Conservation (phyloP, 805 yeast genomes). For the Cyberlindnera euphorbiae region DNA sequence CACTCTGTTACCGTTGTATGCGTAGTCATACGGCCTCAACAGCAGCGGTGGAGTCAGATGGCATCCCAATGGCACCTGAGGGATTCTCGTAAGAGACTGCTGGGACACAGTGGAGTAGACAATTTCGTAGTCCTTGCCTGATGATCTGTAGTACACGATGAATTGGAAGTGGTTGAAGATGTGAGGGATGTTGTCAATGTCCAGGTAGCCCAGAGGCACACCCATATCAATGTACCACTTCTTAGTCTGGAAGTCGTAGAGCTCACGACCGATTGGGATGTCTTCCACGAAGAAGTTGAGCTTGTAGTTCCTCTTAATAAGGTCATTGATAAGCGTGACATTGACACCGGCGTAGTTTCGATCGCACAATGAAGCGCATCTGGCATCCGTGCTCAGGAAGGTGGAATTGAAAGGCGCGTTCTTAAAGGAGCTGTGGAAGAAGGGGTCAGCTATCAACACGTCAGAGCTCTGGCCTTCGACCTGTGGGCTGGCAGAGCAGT, state of each 20-base stretch:
- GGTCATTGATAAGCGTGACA: conserved; percentile 23
- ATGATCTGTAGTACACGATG: conserved; percentile 21
- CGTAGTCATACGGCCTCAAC: conserved; percentile 21
- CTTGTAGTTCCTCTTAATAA: conserved; percentile 28
- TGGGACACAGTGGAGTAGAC: conserved; percentile 25
- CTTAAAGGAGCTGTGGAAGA: conserved; percentile 15
- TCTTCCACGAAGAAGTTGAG: conserved; percentile 28
- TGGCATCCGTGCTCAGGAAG: conserved; percentile 9
- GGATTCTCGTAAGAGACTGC: conserved; percentile 24
- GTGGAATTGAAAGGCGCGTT: conserved; percentile 22
- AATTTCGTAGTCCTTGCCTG: conserved; percentile 23
- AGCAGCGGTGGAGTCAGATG: conserved; percentile 23
- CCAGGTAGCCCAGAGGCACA: conserved; percentile 28
- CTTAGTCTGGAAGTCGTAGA: conserved; percentile 25
- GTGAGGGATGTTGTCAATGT: conserved; percentile 27
- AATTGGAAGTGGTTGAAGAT: conserved; percentile 29
- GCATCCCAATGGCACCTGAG: conserved; percentile 23
- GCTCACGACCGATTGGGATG: conserved; percentile 28
- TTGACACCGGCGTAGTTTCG: conserved; percentile 18
- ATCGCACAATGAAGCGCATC: conserved; percentile 19
- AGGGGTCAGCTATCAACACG: conserved; percentile 8
- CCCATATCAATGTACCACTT: conserved; percentile 26
- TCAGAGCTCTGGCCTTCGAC: conserved; percentile 1
- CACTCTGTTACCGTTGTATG: conserved; percentile 26
- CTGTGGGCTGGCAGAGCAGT: conserved; percentile 18